phyloP scores from a whole-genome alignment of 2,329 filamentous ascomycete genomes.

The Aspergillus sp. region DNA sequence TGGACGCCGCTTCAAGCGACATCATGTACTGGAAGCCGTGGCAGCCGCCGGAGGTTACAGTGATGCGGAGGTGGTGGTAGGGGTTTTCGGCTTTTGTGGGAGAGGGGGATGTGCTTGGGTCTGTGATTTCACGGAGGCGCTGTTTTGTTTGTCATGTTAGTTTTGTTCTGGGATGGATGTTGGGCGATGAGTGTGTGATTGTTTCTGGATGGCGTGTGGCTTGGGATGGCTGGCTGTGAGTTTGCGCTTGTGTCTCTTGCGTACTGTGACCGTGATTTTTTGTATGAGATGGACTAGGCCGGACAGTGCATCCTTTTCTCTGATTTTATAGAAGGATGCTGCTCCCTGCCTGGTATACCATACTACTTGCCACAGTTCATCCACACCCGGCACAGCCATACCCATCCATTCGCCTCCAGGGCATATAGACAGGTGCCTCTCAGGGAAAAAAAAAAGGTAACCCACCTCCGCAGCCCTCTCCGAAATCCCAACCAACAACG shows the following conservation, averaged over 20 bases:
- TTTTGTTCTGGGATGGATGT: background rate
- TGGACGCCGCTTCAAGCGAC: slow-evolving; percentile 59
- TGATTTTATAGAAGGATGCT: too few relatives aligned
- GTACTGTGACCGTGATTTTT: too few relatives aligned
- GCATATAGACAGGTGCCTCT: background rate
- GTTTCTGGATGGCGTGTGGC: background rate
- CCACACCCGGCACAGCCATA: background rate
- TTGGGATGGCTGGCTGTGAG: too few relatives aligned
- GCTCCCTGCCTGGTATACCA: too few relatives aligned
- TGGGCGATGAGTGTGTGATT: background rate
- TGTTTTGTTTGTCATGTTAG: slow-evolving; percentile 14
- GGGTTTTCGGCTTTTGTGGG: slow-evolving; percentile 53
- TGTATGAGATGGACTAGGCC: too few relatives aligned
- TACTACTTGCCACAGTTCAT: background rate
- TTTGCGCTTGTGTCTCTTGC: too few relatives aligned
- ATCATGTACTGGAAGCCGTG: slow-evolving; percentile 98
- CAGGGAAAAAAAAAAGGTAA: slow-evolving; percentile 4
- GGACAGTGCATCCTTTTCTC: too few relatives aligned
- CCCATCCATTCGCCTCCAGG: background rate
- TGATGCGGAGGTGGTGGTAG: slow-evolving; percentile 77
- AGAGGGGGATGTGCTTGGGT: slow-evolving; percentile 34
- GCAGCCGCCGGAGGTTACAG: slow-evolving; percentile 88
- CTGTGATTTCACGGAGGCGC: slow-evolving; percentile 70
- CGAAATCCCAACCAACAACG: slow-evolving; percentile 77
- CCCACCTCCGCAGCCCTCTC: slow-evolving; percentile 70